phyloP scores from a whole-genome alignment of 1,284 basidiomycete genomes.

The Microbotryomycetes sp. region DNA sequence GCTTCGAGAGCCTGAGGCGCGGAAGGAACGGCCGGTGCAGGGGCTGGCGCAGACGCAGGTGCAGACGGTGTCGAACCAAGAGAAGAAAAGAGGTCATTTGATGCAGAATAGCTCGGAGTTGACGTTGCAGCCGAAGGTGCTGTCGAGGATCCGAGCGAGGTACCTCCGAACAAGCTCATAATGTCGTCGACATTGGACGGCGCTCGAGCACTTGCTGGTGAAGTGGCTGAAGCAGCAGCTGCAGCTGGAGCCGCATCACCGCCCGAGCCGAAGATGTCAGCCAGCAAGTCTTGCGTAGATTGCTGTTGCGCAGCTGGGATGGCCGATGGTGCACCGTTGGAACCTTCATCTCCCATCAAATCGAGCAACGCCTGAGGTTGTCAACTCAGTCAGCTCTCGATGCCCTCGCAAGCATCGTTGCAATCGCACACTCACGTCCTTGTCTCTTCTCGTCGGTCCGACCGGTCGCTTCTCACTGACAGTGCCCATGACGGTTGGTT shows the following conservation, averaged over 20 bases:
- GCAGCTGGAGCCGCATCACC: slow-evolving; percentile 38
- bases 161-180: slow-evolving; percentile 70
- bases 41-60: slow-evolving; percentile 39
- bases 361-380: slow-evolving; percentile 55
- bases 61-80: not conserved
- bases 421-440: slow-evolving; percentile 52
- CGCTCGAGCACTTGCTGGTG: slow-evolving; percentile 44
- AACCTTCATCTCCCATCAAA: slow-evolving; percentile 64
- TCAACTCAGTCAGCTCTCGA: slow-evolving; percentile 8
- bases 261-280: slow-evolving; percentile 80
- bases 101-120: not conserved
- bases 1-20: slow-evolving; percentile 60
- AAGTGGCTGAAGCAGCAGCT: slow-evolving; percentile 43
- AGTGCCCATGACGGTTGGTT: slow-evolving; percentile 84
- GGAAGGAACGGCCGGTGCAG: slow-evolving; percentile 33
- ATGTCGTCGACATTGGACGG: slow-evolving; percentile 78
- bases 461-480: slow-evolving; percentile 92
- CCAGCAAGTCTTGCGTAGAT: slow-evolving; percentile 81
- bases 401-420: not conserved
- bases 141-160: slow-evolving; percentile 40
- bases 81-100: not conserved
- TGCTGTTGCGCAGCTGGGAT: slow-evolving; percentile 47
- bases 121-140: not conserved
- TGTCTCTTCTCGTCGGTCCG: slow-evolving; percentile 70
- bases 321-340: slow-evolving; percentile 43